A percentile compares a stretch with the other conserved stretches of the same genome.
Conservation (phyloP, 495 filamentous ascomycete species). For the Podospora appendiculata region DNA sequence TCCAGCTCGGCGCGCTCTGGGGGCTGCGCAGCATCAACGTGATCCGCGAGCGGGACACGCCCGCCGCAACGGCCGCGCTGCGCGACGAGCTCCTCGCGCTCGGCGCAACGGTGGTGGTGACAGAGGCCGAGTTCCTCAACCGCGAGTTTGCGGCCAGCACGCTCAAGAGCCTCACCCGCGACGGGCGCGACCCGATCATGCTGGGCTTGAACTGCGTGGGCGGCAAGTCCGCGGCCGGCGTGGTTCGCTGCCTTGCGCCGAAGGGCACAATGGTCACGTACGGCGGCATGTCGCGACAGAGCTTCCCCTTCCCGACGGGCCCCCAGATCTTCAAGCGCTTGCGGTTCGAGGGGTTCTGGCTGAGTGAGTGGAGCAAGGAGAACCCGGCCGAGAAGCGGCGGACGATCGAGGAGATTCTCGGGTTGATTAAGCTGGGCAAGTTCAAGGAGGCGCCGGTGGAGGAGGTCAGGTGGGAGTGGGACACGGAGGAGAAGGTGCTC, state of each 20-base stretch:
- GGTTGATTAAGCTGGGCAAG: slow-evolving; percentile 60
- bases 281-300: slow-evolving; percentile 87
- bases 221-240: slow-evolving; percentile 66
- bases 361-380: slow-evolving; percentile 77
- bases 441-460: slow-evolving; percentile 78
- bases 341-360: slow-evolving; percentile 86
- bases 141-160: slow-evolving; percentile 53
- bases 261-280: slow-evolving; percentile 82
- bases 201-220: slow-evolving; percentile 92
- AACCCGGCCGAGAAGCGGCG: slow-evolving; percentile 65
- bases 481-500: slow-evolving; percentile 61
- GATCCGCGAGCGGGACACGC: slow-evolving; percentile 56
- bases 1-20: slow-evolving; percentile 78
- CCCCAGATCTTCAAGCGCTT: slow-evolving; percentile 88
- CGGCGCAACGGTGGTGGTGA: slow-evolving; percentile 76
- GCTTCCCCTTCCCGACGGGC: slow-evolving; percentile 66
- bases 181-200: slow-evolving; percentile 57
- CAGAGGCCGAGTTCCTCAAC: slow-evolving; percentile 59
- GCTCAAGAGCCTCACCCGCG: slow-evolving; percentile 59
- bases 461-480: slow-evolving; percentile 71
- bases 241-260: slow-evolving; percentile 60
- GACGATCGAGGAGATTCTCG: slow-evolving; percentile 75
- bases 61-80: slow-evolving; percentile 55
- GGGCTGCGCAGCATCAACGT: slow-evolving; percentile 83
- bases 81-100: slow-evolving; percentile 62